Conservation (phyloP, 805 yeast genomes). For the Candida awuae region DNA sequence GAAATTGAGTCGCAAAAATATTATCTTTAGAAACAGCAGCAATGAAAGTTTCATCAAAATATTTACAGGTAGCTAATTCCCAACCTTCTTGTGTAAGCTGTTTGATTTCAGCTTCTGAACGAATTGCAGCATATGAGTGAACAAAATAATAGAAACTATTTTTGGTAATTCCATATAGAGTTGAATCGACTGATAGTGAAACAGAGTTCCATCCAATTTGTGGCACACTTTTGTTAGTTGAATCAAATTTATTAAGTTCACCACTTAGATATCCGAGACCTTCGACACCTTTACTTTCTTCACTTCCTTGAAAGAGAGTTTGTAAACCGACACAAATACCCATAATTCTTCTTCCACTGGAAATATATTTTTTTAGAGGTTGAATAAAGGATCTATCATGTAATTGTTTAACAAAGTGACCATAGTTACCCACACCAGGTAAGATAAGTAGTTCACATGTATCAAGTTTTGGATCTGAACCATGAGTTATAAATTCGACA, state of each 20-base stretch:
- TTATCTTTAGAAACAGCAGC: constrained; percentile 76
- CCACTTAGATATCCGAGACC: constrained; percentile 58
- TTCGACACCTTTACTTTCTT: constrained; percentile 51
- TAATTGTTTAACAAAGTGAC: constrained; percentile 78
- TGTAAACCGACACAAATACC: constrained; percentile 98
- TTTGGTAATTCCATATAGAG: constrained; percentile 57
- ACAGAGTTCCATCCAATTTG: constrained; percentile 88
- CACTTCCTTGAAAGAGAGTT: constrained; percentile 66
- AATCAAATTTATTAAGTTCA: constrained; percentile 54
- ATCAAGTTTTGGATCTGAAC: constrained; percentile 41
- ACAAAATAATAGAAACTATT: constrained; percentile 81
- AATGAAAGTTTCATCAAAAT: constrained; percentile 72
- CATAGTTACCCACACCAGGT: constrained; percentile 98
- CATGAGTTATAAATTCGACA: constrained; percentile 51
- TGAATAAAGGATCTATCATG: constrained; percentile 50
- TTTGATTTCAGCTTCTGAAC: constrained; percentile 28
- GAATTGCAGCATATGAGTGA: constrained; percentile 81
- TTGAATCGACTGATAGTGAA: constrained; percentile 16
- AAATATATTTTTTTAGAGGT: constrained; percentile 60
- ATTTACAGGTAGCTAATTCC: constrained; percentile 64
- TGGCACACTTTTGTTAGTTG: constrained; percentile 73
- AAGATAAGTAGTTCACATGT: constrained; percentile 56
- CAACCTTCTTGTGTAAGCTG: constrained; percentile 37
- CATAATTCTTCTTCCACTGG: constrained; percentile 80
- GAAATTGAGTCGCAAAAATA: constrained; percentile 93